A percentile compares a stretch with the other conserved stretches of the same genome.
These are phyloP conservation scores for Saccharomyces mikatae DNA, from an alignment of 805 yeast genomes.

Conservation along the genomic window DNA sequence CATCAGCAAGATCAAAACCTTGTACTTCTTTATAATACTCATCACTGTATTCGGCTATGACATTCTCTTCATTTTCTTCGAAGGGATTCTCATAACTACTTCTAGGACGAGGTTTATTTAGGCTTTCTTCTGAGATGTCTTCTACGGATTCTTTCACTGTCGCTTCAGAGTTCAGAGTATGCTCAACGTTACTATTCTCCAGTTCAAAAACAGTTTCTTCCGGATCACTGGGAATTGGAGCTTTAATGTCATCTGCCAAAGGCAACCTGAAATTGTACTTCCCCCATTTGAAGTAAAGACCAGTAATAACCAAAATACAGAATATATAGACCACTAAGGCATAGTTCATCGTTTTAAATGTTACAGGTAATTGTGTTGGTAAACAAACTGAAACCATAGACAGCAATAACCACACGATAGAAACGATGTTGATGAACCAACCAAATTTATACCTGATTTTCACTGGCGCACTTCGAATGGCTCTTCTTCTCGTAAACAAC, in stretches of 20 bases:
- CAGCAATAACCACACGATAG: conserved; percentile 52
- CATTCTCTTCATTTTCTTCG: neutral
- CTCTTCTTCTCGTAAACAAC: conserved; percentile 48
- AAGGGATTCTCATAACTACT: neutral
- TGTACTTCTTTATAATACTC: neutral
- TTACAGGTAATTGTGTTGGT: conserved; percentile 58
- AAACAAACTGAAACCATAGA: conserved; percentile 57
- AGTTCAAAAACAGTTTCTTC: neutral
- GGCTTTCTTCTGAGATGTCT: neutral
- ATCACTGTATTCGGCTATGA: neutral
- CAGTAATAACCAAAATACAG: conserved; percentile 41
- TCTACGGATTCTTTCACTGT: neutral
- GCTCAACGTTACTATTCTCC: neutral
- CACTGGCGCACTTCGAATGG: conserved; percentile 61
- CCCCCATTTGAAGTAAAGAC: conserved; percentile 56
- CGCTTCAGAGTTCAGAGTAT: neutral
- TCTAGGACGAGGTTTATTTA: neutral
- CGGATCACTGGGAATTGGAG: neutral
- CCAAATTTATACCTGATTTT: conserved; percentile 53
- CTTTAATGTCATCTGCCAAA: conserved; percentile 24
- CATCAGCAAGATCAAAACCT: neutral
- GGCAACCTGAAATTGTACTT: conserved; percentile 57
- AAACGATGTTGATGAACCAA: conserved; percentile 50
- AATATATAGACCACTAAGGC: conserved; percentile 55
- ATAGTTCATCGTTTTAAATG: conserved; percentile 35